phyloP scores from a whole-genome alignment of 768 basidiomycete species.

The Suillus decipiens region DNA sequence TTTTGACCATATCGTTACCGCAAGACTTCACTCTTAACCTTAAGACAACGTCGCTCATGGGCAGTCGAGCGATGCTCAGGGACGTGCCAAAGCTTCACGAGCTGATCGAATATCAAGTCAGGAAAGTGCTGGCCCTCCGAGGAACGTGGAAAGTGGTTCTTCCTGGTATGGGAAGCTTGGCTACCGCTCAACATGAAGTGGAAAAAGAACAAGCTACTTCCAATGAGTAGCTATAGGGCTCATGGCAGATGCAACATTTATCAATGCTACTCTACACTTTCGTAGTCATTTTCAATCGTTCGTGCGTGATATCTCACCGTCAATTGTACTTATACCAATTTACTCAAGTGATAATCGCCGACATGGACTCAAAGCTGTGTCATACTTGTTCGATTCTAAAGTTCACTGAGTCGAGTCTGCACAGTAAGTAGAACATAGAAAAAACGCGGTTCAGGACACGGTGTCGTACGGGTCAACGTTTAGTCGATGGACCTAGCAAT shows the following conservation, averaged over 20 bases:
- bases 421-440: constrained; percentile 15
- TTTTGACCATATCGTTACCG: constrained; percentile 71
- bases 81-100: constrained; percentile 98
- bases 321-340: constrained; percentile 4
- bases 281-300: constrained; percentile 1
- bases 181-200: constrained; percentile 26
- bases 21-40: constrained; percentile 88
- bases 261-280: not conserved
- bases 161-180: constrained; percentile 56
- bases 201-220: constrained; percentile 29
- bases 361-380: not conserved
- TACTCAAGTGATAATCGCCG: not conserved
- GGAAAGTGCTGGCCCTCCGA: constrained; percentile 57
- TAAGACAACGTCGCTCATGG: constrained; percentile 88
- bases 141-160: constrained; percentile 69
- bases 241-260: not conserved
- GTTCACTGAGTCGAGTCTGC: constrained; percentile 31
- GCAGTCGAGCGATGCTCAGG: constrained; percentile 94
- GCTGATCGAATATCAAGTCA: constrained; percentile 83
- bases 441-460: not conserved
- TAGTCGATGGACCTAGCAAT: not conserved
- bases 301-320: not conserved
- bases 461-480: not conserved
- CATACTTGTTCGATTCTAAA: not conserved
- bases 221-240: not conserved